Evolutionary conservation across 2,329 filamentous ascomycete species (phyloP), one percentile per base, ranked within the genome.

Genomic region (Acarospora socialis): DNA sequence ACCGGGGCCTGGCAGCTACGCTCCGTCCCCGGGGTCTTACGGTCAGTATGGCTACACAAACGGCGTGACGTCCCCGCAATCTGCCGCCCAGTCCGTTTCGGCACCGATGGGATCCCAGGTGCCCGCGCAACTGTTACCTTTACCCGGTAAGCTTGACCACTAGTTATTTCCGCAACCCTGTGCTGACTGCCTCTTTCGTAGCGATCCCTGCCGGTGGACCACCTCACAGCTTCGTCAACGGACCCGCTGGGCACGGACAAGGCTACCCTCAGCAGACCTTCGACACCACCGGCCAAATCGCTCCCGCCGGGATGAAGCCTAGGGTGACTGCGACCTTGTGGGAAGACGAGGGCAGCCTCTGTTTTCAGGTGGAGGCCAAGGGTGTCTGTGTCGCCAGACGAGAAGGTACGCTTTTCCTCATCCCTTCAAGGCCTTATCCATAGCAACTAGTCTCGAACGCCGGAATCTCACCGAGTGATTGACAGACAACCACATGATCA

Each of bases 401-500:
- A 52, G 87, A 95, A 71, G 84, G 83, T 90, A 59, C 45, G 64
- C 49, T 35, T 28, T 33, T 16, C 15, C 28, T 19, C 28, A 30
- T 38, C 16, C 16, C n/a, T n/a, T n/a, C n/a, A n/a, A n/a, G 27
- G 27, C 21, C 16, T 17, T 29, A 25, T 25, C 23, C 23, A 13
- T 12, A n/a, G 23, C 6, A n/a, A 13, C 23, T 10, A 13, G 23
- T 15, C 5, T 25, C 23, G 16, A n/a, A 25, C 16, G 12, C 12
- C 12, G 12, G 23, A 25, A n/a, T 25, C 12, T 13, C 16, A 15
- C 6, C 23, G 16, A 37, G 17, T 23, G n/a, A 35, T 20, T 18
- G 23, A 30, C 42, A 92, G 87, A 94, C 48, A 95, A 94, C 57
- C 83, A 93, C 60, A 94, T 98, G 82, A 94, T 98, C 56, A 98